Evolutionary conservation across 1,284 basidiomycete species (phyloP).

Genomic region (Stygiomarasmius scandens): DNA sequence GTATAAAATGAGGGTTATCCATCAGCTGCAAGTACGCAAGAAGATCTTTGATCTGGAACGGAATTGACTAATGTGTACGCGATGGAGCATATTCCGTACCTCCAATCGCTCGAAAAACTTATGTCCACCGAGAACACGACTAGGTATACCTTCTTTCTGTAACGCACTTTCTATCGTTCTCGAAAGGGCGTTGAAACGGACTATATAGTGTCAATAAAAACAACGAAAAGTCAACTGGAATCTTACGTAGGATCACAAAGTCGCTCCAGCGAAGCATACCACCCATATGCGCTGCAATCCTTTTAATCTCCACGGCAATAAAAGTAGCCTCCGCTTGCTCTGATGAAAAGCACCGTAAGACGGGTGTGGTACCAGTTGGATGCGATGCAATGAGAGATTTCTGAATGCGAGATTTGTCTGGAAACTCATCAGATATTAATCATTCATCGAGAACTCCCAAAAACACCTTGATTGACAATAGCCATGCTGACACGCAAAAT

Average conservation of each 20-base stretch:
- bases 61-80: neutral
- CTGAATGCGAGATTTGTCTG: conserved; percentile 73
- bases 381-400: conserved; percentile 81
- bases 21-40: conserved; percentile 87
- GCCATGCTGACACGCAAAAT: conserved; percentile 80
- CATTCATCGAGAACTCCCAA: neutral
- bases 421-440: neutral
- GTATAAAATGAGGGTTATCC: conserved; percentile 80
- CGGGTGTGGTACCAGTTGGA: conserved; percentile 62
- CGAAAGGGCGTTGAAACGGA: conserved; percentile 85
- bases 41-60: conserved; percentile 75
- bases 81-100: conserved; percentile 33
- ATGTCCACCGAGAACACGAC: conserved; percentile 77
- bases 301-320: conserved; percentile 82
- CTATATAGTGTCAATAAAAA: conserved; percentile 37
- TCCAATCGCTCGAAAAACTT: conserved; percentile 89
- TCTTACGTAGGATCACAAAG: conserved; percentile 79
- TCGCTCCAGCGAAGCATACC: conserved; percentile 76
- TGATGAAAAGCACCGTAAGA: conserved; percentile 47
- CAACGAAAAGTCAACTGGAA: neutral
- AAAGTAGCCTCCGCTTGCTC: conserved; percentile 69
- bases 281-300: conserved; percentile 74
- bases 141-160: conserved; percentile 79
- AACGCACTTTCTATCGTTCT: conserved; percentile 79
- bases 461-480: conserved; percentile 79